Conservation (phyloP, 2,329 filamentous ascomycete genomes). For the Graphilbum sp. region DNA sequence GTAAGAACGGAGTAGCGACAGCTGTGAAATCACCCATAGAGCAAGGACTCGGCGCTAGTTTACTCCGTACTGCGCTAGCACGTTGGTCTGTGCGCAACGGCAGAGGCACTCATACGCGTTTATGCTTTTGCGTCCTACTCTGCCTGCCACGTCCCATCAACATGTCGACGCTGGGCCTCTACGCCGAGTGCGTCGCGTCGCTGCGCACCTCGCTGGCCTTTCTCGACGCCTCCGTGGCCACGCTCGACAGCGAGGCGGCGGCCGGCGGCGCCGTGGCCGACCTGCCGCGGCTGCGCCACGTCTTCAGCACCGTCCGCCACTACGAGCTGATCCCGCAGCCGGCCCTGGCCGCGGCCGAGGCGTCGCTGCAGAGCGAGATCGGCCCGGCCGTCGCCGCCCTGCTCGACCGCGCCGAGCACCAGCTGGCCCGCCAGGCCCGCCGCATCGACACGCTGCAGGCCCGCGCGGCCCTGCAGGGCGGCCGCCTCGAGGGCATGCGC, state of each 20-base stretch:
- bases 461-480: slow-evolving; percentile 68
- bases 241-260: slow-evolving; percentile 35
- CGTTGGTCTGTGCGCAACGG: no score
- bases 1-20: no score
- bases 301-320: slow-evolving; percentile 53
- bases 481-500: slow-evolving; percentile 32
- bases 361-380: slow-evolving; percentile 74
- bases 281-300: slow-evolving; percentile 36
- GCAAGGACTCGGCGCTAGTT: no score
- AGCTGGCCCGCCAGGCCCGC: slow-evolving; percentile 67
- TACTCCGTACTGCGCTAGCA: no score
- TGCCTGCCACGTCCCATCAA: no score
- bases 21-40: no score
- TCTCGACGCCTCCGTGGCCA: slow-evolving; percentile 42
- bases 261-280: slow-evolving; percentile 39
- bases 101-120: no score
- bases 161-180: slow-evolving; percentile 13
- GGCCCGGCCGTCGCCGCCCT: slow-evolving; percentile 71
- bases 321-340: slow-evolving; percentile 85
- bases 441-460: slow-evolving; percentile 74
- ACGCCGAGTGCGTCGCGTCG: slow-evolving; percentile 42
- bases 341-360: slow-evolving; percentile 65
- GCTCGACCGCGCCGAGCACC: slow-evolving; percentile 64
- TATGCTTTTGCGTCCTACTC: no score
- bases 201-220: slow-evolving; percentile 43